Conservation (phyloP, 169 alveolate species). For the Cryptosporidium sp. region DNA sequence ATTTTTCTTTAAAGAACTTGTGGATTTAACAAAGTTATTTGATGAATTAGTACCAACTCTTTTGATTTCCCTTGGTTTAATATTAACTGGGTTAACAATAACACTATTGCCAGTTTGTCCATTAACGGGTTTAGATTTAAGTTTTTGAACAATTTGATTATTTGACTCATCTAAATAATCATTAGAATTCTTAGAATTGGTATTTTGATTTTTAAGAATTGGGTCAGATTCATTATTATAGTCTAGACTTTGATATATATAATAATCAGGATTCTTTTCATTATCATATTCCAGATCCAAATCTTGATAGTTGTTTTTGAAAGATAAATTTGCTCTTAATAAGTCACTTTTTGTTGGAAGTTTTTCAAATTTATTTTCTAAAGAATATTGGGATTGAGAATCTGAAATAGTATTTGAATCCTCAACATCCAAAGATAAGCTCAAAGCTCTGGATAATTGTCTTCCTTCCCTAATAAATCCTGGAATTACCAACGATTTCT, state of each 20-base stretch:
- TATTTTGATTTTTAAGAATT: background rate
- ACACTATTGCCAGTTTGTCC: background rate
- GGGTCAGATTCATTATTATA: background rate
- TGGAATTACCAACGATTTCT: slow-evolving; percentile 52
- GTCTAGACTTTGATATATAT: background rate
- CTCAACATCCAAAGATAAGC: slow-evolving; percentile 5
- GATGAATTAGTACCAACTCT: background rate
- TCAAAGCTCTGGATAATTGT: slow-evolving; percentile 56
- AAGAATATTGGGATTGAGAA: slow-evolving; percentile 8
- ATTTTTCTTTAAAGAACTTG: background rate
- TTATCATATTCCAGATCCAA: background rate
- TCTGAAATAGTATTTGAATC: background rate
- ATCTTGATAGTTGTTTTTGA: background rate
- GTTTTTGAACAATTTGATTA: background rate
- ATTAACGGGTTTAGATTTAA: background rate
- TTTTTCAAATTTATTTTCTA: background rate
- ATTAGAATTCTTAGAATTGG: background rate
- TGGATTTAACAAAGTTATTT: background rate
- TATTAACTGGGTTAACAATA: slow-evolving; percentile 7
- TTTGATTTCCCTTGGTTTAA: slow-evolving; percentile 5
- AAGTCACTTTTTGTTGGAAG: background rate
- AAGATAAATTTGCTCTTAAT: background rate
- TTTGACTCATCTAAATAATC: background rate
- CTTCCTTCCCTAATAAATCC: slow-evolving; percentile 63
- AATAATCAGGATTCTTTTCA: background rate